These are phyloP conservation scores for Penicillium angulare DNA, from an alignment of 495 filamentous ascomycete species.

Conservation along the genomic window DNA sequence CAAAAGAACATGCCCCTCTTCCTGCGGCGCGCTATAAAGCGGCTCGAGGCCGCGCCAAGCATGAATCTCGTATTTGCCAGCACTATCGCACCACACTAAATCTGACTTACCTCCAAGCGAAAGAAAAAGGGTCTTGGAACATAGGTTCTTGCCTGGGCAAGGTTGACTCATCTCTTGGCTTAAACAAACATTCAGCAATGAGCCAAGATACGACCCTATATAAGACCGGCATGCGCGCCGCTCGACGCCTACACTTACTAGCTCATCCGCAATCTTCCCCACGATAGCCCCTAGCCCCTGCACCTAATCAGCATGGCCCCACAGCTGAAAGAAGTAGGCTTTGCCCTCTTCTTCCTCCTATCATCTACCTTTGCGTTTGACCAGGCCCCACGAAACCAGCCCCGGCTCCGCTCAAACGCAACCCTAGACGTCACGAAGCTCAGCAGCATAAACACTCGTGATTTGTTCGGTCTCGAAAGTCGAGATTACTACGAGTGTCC, in stretches of 20 bases:
- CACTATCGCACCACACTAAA: background rate
- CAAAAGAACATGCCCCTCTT: background rate
- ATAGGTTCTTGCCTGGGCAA: background rate
- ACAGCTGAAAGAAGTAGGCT: background rate
- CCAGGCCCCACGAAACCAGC: background rate
- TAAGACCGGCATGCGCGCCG: too few species aligned
- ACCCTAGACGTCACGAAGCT: background rate
- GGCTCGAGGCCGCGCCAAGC: background rate
- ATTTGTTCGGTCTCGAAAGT: constrained; percentile 1
- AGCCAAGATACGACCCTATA: too few species aligned
- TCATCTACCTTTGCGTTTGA: background rate
- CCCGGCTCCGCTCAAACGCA: constrained; percentile 4
- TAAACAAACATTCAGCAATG: too few species aligned
- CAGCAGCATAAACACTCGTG: background rate
- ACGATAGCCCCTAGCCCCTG: background rate
- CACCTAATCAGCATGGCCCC: too few species aligned
- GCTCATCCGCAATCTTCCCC: too few species aligned
- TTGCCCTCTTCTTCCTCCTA: background rate
- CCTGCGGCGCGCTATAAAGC: background rate
- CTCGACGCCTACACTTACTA: too few species aligned
- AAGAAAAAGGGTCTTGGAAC: background rate
- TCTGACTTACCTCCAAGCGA: background rate
- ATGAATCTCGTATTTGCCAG: constrained; percentile 1
- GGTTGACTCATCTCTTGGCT: too few species aligned
- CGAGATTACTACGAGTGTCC: constrained; percentile 8